These are phyloP conservation scores for Oryza punctata DNA, from an alignment of 176 grass and related monocot genomes.

Conservation along the genomic window DNA sequence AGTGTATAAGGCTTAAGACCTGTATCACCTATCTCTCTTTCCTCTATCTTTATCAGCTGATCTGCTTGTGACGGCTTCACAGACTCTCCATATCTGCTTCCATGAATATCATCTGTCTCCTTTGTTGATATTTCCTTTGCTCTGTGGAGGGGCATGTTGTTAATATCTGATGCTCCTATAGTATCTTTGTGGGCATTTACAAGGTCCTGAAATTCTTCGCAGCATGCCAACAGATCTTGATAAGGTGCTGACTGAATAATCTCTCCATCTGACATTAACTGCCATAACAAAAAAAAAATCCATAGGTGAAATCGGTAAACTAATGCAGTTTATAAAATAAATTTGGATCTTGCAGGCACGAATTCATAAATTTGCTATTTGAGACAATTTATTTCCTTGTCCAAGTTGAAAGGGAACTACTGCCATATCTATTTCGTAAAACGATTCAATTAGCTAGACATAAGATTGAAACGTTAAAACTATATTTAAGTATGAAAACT, in stretches of 20 bases:
- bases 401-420: neutral
- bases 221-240: constrained; percentile 55
- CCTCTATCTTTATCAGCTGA: constrained; percentile 88
- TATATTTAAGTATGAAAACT: neutral
- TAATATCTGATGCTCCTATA: constrained; percentile 47
- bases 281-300: constrained; percentile 28
- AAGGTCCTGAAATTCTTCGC: constrained; percentile 80
- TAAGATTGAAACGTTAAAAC: constrained; percentile 5
- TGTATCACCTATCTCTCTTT: constrained; percentile 83
- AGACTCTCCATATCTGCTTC: constrained; percentile 35
- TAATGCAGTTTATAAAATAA: neutral
- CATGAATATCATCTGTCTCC: constrained; percentile 45
- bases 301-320: neutral
- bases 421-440: neutral
- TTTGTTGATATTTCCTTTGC: constrained; percentile 38
- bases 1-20: constrained; percentile 77
- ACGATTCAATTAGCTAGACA: neutral
- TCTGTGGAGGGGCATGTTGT: constrained; percentile 30
- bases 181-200: constrained; percentile 83
- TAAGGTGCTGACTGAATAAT: constrained; percentile 66
- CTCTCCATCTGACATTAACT: constrained; percentile 88
- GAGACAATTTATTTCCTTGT: neutral
- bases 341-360: neutral
- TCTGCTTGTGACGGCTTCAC: constrained; percentile 39
- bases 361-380: neutral